Evolutionary conservation across 1,139 yeast species (phyloP).

Genomic region (Sugiyamaella paludigena): DNA sequence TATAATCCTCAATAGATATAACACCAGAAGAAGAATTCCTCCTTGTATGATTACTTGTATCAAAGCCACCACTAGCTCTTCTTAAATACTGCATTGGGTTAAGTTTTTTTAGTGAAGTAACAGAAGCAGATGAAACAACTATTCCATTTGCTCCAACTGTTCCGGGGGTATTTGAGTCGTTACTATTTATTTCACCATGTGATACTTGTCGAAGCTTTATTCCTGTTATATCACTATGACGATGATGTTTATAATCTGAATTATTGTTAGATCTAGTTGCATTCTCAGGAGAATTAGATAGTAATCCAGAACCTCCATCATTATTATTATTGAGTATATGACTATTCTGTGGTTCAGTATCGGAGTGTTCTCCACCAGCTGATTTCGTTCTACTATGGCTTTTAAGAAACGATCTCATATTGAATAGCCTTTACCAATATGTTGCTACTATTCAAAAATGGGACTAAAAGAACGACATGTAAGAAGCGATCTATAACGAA

Average conservation of each 20-base stretch:
- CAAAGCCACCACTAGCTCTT: slow-evolving; percentile 18
- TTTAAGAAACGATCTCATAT: slow-evolving; percentile 29
- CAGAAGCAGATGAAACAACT: background rate
- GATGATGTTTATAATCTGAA: slow-evolving; percentile 5
- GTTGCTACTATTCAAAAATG: too few species aligned
- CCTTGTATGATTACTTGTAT: slow-evolving; percentile 7
- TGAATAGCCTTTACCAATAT: too few species aligned
- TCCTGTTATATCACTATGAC: slow-evolving; percentile 9
- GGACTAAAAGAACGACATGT: too few species aligned
- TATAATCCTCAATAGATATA: slow-evolving; percentile 23
- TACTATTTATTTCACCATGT: background rate
- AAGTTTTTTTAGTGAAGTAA: slow-evolving; percentile 28
- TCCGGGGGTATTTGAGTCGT: background rate
- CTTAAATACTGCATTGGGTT: slow-evolving; percentile 30
- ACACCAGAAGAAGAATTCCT: slow-evolving; percentile 14
- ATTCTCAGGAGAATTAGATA: background rate
- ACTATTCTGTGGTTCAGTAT: background rate
- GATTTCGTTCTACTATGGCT: slow-evolving; percentile 25
- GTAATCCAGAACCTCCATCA: background rate
- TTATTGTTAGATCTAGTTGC: background rate
- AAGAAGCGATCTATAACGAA: too few species aligned
- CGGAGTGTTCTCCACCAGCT: slow-evolving; percentile 13
- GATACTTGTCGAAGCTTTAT: background rate
- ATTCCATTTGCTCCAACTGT: background rate
- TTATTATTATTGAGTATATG: too few species aligned